Evolutionary conservation across 2,329 filamentous ascomycete species (phyloP).

Genomic region (Paracorniculantispora psalliotae): DNA sequence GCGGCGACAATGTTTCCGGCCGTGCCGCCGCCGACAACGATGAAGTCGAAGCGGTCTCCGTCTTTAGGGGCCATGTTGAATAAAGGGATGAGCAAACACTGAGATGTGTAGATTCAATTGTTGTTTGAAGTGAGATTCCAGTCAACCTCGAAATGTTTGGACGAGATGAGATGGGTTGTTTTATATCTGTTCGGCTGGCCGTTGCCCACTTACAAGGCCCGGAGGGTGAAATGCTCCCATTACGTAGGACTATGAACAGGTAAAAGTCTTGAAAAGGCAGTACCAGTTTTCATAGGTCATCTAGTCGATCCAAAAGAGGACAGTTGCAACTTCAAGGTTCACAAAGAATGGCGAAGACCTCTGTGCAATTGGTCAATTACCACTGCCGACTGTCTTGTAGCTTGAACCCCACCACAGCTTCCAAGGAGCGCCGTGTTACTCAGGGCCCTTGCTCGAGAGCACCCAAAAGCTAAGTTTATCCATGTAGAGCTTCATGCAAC

Average conservation of each 20-base stretch:
- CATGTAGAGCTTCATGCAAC: not conserved
- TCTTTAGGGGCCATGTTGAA: conserved; percentile 6
- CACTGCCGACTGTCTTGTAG: not conserved
- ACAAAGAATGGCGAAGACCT: not conserved
- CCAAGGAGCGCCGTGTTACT: not conserved
- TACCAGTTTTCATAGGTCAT: not conserved
- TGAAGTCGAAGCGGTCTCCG: conserved; percentile 22
- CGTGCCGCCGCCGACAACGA: conserved; percentile 32
- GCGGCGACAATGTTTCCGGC: conserved; percentile 32
- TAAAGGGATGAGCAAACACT: not conserved
- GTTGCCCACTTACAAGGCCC: too few relatives aligned
- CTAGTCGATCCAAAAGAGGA: not conserved
- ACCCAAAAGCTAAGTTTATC: not conserved
- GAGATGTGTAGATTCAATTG: not conserved
- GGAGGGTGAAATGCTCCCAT: too few relatives aligned
- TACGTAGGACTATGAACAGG: too few relatives aligned
- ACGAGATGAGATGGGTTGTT: too few relatives aligned
- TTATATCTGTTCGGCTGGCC: too few relatives aligned
- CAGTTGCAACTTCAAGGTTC: not conserved
- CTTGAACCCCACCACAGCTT: not conserved
- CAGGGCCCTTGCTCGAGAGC: too few relatives aligned
- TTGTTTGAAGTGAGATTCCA: not conserved
- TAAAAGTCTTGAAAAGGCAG: too few relatives aligned
- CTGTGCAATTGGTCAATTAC: not conserved
- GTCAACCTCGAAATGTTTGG: not conserved